Conservation (phyloP, 768 basidiomycete genomes). For the Leccinum rimulosum region DNA sequence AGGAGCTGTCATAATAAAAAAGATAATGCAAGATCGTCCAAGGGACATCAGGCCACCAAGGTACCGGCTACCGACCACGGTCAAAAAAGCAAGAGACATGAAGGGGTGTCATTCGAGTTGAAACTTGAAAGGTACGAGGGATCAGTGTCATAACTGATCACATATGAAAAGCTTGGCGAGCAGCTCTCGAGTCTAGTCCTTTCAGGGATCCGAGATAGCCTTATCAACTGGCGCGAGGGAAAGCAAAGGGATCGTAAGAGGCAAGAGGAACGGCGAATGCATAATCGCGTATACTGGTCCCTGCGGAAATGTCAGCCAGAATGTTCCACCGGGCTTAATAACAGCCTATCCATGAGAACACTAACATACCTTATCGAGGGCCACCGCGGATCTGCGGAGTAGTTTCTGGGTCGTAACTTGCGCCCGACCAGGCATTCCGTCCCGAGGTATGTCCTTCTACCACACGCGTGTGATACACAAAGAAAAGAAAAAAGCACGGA, state of each 20-base stretch:
- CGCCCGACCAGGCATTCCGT: constrained; percentile 4
- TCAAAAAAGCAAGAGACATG: not conserved
- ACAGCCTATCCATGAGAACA: constrained; percentile 23
- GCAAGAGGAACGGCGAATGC: constrained; percentile 27
- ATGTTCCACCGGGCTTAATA: constrained; percentile 21
- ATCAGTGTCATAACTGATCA: constrained; percentile 17
- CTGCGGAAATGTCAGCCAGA: constrained; percentile 18
- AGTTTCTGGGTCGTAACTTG: not conserved
- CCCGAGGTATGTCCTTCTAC: constrained; percentile 13
- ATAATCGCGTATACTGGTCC: constrained; percentile 15
- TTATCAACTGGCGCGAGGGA: constrained; percentile 23
- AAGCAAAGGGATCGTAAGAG: constrained; percentile 19
- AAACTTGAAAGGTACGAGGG: constrained; percentile 24
- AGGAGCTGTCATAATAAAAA: constrained; percentile 7
- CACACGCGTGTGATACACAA: not conserved
- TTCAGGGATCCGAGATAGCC: constrained; percentile 28
- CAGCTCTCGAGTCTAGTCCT: constrained; percentile 23
- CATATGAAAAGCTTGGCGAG: constrained; percentile 20
- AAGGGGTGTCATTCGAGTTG: constrained; percentile 8
- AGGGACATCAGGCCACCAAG: constrained; percentile 19
- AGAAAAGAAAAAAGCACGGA: constrained; percentile 1
- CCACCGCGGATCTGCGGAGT: constrained; percentile 32
- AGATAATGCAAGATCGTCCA: constrained; percentile 9
- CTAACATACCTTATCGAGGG: constrained; percentile 20
- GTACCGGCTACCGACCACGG: constrained; percentile 19